These are phyloP conservation scores for Aurantiochytrium sp. DNA, from an alignment of 108 stramenopile species.

Conservation along the genomic window DNA sequence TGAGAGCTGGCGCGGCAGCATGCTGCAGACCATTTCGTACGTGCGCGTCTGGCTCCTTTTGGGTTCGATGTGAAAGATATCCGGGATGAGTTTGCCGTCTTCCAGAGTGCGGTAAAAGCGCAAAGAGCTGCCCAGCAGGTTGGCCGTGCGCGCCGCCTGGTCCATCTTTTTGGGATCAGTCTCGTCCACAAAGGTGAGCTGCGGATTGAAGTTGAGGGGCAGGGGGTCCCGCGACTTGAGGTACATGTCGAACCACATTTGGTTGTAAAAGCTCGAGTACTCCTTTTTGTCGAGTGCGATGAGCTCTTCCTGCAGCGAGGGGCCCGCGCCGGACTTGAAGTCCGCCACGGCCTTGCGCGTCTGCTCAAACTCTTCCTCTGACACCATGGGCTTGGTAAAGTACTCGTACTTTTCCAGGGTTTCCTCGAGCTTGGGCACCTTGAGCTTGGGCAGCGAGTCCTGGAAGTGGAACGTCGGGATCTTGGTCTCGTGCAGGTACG, in stretches of 20 bases:
- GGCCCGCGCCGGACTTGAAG: constrained; percentile 15
- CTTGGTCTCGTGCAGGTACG: constrained; percentile 22
- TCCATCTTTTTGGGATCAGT: constrained; percentile 35
- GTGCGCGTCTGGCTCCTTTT: neutral
- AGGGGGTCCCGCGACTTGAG: constrained; percentile 39
- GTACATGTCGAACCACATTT: constrained; percentile 44
- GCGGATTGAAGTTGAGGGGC: constrained; percentile 39
- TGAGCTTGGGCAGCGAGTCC: constrained; percentile 32
- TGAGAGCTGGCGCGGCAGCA: constrained; percentile 10
- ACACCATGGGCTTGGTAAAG: constrained; percentile 24
- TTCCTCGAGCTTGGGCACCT: constrained; percentile 39
- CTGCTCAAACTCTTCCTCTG: neutral
- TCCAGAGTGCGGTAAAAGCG: constrained; percentile 15
- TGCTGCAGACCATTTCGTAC: neutral
- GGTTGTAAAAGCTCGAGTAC: constrained; percentile 30
- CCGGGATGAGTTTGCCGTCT: neutral
- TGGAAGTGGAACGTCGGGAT: constrained; percentile 40
- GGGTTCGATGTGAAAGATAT: constrained; percentile 16
- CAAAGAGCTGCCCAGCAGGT: neutral
- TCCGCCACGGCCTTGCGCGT: constrained; percentile 21
- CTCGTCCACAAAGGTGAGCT: constrained; percentile 30
- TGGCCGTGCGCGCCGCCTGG: constrained; percentile 19
- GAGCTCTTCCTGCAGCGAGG: constrained; percentile 30
- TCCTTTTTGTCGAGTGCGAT: constrained; percentile 26
- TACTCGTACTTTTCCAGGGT: constrained; percentile 31